These are phyloP conservation scores for Thelonectria rubi DNA, from an alignment of 2,329 filamentous ascomycete species.

Conservation along the genomic window DNA sequence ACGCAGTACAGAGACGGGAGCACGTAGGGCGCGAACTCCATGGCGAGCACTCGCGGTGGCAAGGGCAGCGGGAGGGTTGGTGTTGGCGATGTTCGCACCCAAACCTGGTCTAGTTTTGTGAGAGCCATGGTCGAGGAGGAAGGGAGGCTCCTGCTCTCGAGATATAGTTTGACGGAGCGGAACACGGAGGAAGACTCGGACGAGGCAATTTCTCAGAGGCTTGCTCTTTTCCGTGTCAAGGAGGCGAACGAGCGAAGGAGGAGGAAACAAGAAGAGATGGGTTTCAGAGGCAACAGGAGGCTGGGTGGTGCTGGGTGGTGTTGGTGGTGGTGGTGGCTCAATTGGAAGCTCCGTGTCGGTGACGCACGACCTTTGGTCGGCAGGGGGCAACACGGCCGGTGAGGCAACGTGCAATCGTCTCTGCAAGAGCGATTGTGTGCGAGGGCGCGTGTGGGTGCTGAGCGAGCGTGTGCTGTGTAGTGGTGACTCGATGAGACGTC, in stretches of 20 bases:
- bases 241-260: not conserved
- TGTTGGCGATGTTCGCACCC: conserved; percentile 18
- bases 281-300: not conserved
- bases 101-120: conserved; percentile 17
- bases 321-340: not conserved
- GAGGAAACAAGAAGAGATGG: not conserved
- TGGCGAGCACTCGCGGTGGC: conserved; percentile 3
- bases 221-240: not conserved
- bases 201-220: not conserved
- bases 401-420: not conserved
- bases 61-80: conserved; percentile 6
- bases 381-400: not conserved
- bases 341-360: not conserved
- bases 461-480: not conserved
- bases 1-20: conserved; percentile 29
- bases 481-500: not conserved
- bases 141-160: not conserved
- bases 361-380: not conserved
- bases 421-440: not conserved
- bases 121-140: conserved; percentile 14
- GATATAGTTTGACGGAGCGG: not conserved
- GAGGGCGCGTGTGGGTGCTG: not conserved
- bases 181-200: no score
- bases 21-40: not conserved
- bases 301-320: not conserved